Percentiles rank a stretch among this genome's conserved stretches.
Evolutionary conservation across 306 rosid species (phyloP).

Genomic region (Trifolium pratense): DNA sequence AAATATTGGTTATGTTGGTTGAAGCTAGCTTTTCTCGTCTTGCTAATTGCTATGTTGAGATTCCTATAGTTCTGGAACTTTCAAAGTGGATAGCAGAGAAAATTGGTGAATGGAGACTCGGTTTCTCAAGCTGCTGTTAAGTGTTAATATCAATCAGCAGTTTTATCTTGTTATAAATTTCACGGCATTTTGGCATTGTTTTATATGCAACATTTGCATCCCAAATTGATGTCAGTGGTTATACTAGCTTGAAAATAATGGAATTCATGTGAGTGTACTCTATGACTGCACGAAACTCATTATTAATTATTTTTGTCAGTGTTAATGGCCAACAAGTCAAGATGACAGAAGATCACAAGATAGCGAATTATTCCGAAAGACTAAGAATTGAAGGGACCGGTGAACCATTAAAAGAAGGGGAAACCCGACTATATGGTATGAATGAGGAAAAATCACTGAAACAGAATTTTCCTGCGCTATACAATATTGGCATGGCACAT

Average conservation of each 20-base stretch:
- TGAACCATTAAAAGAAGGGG: constrained; percentile 86
- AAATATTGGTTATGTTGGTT: constrained; percentile 20
- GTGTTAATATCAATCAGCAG: constrained; percentile 29
- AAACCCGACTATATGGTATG: constrained; percentile 87
- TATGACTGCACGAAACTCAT: constrained; percentile 17
- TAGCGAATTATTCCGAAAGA: constrained; percentile 74
- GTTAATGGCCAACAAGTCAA: constrained; percentile 72
- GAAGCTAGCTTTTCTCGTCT: constrained; percentile 26
- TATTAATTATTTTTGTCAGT: constrained; percentile 55
- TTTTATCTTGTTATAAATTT: constrained; percentile 31
- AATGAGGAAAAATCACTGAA: constrained; percentile 13
- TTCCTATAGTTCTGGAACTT: constrained; percentile 28
- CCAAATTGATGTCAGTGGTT: constrained; percentile 2
- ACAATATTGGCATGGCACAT: constrained; percentile 26
- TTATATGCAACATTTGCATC: constrained; percentile 25
- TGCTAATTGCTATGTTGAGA: constrained; percentile 10
- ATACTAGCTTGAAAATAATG: constrained; percentile 15
- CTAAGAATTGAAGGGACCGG: constrained; percentile 77
- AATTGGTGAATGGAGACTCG: background rate
- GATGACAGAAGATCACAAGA: constrained; percentile 92
- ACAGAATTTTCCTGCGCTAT: constrained; percentile 5
- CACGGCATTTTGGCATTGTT: background rate
- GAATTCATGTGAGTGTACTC: constrained; percentile 9
- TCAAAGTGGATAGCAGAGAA: constrained; percentile 25
- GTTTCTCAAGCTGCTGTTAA: constrained; percentile 37